Evolutionary conservation across 192 early-diverging fungal species (phyloP), one percentile per base, ranked within the genome.

Genomic region (Powellomyces hirtus): DNA sequence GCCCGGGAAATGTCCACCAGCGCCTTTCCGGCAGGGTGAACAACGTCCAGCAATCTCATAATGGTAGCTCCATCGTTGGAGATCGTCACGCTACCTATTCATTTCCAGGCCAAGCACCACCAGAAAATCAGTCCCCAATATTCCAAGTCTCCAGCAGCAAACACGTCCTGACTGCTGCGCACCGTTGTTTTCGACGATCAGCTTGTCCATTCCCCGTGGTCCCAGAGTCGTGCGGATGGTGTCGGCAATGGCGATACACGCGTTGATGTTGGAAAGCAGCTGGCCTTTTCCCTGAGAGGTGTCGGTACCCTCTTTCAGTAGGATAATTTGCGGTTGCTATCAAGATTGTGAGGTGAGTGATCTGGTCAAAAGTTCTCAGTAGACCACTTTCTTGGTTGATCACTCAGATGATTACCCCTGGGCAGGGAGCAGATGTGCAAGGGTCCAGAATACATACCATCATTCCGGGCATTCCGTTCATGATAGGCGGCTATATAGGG

Each of bases 11-110:
- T 98, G 75, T 99, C 97, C 24, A 99, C 97, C 38, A 99, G 82
- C 1, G 94, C 94, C 80, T 96, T 97, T 68, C 94, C 97, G 34
- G 97, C 97, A 35, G 97, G 97, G 77, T 99, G 97, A 34, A 97
- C 94, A 68, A 99, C 93, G 72, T 99, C 97, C 63, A 99, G 81
- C 50, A 98, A 82, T 80, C 91, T 93, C 88, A 99, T 90, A 75
- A 99, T 99, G 13, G 97, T 99, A 1, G 97, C 97, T 46, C 97
- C 97, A 79, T 99, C 97, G 77, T 99, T 99, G 29, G 95, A 98
- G 71, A 98, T 98, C 14, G 95, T 98, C 33, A 95, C 95, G 44
- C 86, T 71, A 38, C 91, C 92, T 93, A 38, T 13, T 29, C 8
- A 33, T 16, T 42, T n/a, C n/a, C n/a, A n/a, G n/a, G n/a, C n/a